Evolutionary conservation across 2,329 filamentous ascomycete genomes (phyloP).

Genomic region (Fusarium papillatum): DNA sequence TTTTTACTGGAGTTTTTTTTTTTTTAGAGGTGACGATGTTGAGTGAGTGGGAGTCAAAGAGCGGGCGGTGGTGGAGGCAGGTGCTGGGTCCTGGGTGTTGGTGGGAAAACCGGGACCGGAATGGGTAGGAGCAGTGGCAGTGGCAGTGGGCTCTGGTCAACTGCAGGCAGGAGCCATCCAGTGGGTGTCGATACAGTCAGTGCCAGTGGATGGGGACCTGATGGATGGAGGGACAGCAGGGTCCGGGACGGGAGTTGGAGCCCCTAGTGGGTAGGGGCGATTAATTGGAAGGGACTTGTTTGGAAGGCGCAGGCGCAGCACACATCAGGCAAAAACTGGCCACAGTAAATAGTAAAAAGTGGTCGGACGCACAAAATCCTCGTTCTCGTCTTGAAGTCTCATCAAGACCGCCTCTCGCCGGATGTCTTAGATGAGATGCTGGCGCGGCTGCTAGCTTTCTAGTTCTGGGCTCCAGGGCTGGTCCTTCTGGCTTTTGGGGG

Average conservation of each 20-base stretch:
- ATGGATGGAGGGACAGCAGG: neutral
- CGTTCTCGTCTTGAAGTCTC: neutral
- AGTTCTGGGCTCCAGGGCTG: neutral
- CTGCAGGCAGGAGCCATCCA: slow-evolving; percentile 4
- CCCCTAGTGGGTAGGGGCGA: neutral
- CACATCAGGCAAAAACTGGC: slow-evolving; percentile 13
- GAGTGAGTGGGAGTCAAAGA: slow-evolving; percentile 25
- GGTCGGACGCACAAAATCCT: neutral
- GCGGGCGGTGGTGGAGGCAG: slow-evolving; percentile 31
- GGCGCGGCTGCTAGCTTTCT: slow-evolving; percentile 4
- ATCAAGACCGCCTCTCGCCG: neutral
- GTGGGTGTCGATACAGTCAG: neutral
- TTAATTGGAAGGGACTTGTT: slow-evolving; percentile 8
- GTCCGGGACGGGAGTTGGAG: neutral
- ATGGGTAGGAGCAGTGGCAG: slow-evolving; percentile 18
- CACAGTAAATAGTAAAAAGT: neutral
- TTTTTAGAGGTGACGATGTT: slow-evolving; percentile 24
- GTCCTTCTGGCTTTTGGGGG: neutral
- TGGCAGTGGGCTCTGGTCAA: neutral
- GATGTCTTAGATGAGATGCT: slow-evolving; percentile 2
- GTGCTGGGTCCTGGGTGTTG: slow-evolving; percentile 29
- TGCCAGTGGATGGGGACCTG: neutral
- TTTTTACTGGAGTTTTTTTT: slow-evolving; percentile 23
- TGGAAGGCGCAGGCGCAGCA: neutral
- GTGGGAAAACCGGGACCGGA: slow-evolving; percentile 44